Percentiles rank a stretch among this genome's conserved stretches.
These are phyloP conservation scores for Talaromyces trachyspermus DNA, from an alignment of 495 filamentous ascomycete species.

Conservation along the genomic window DNA sequence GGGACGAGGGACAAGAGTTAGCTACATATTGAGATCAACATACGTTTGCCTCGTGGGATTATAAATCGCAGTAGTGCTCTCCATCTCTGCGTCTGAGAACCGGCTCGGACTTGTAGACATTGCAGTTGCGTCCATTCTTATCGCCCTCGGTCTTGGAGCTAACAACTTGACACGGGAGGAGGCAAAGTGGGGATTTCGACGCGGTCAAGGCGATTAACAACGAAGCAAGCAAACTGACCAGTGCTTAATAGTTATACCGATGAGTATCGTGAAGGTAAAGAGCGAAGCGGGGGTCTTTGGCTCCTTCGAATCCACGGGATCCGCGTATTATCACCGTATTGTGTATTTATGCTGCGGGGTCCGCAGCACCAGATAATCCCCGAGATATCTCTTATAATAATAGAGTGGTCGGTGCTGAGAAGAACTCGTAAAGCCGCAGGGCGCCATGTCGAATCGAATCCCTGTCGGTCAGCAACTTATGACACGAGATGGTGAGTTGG, in stretches of 20 bases:
- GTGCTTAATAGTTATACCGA: too few relatives aligned
- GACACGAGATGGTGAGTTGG: background rate
- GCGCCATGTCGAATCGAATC: too few relatives aligned
- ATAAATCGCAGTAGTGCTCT: background rate
- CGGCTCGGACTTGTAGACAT: conserved; percentile 20
- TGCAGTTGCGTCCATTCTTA: conserved; percentile 11
- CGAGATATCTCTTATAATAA: background rate
- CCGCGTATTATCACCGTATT: too few relatives aligned
- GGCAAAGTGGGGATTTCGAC: background rate
- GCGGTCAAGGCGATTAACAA: too few relatives aligned
- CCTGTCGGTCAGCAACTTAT: background rate
- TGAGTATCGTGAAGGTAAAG: too few relatives aligned
- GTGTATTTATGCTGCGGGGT: background rate
- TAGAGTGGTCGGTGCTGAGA: too few relatives aligned
- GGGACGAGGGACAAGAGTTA: background rate
- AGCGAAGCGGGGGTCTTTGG: background rate
- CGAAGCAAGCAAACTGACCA: background rate
- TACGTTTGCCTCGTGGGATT: conserved; percentile 34
- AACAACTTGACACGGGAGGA: background rate
- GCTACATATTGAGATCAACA: conserved; percentile 12
- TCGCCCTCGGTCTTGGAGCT: background rate
- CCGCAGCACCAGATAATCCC: background rate
- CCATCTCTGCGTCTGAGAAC: conserved; percentile 17
- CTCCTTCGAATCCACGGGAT: too few relatives aligned
- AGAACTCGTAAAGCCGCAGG: too few relatives aligned